Base-by-base conservation (phyloP, 2,329 filamentous ascomycete species). In the Xylaria digitata region DNA sequence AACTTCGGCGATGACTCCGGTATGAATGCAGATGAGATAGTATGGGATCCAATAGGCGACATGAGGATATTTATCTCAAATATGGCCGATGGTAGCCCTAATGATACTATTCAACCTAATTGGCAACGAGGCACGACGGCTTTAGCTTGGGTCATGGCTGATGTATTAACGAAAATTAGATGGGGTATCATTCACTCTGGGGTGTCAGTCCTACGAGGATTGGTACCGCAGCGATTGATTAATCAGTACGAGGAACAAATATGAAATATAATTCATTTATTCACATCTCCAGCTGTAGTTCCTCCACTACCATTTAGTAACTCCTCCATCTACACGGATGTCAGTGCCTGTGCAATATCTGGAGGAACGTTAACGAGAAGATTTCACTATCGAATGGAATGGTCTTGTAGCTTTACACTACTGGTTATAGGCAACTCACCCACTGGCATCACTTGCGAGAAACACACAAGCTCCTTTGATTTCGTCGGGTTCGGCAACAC, bases 141-240 rank as follows among this genome's bases (percentile, higher is more conserved):
- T 0, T 67, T 90, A 52, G 84, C 85, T 0, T 83, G 83, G 65
- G 82, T 85, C 0, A 87, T 89, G 77, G 85, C 84, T 2, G 82
- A 84, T 70, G 82, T 83, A 42, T 71, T 90, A 69, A 83, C 83
- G 11, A 87, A 84, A 63, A 83, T 89, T 1, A 74, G 87, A 58
- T 90, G 88, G 87, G 86, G 86, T 0, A 86, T 90, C 3, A 84
- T 90, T 4, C 86, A 89, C 69, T 85, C 88, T 71, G 87, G 85
- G 0, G 87, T 88, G 78, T 83, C 85, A 68, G 86, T 89, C 2
- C 71, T 90, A 46, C 70, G 67, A 21, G 68, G 66, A 5, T 52
- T 74, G 46, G 63, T 75, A 56, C 72, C 72, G 6, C 62, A 66
- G 66, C 66, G 73, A 21, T 48, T 73, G 45, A 75, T 74, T 49